Percentiles rank a stretch among this genome's conserved stretches.
These are phyloP conservation scores for Dactylellina cionopaga DNA, from an alignment of 2,329 filamentous ascomycete genomes.

Conservation along the genomic window DNA sequence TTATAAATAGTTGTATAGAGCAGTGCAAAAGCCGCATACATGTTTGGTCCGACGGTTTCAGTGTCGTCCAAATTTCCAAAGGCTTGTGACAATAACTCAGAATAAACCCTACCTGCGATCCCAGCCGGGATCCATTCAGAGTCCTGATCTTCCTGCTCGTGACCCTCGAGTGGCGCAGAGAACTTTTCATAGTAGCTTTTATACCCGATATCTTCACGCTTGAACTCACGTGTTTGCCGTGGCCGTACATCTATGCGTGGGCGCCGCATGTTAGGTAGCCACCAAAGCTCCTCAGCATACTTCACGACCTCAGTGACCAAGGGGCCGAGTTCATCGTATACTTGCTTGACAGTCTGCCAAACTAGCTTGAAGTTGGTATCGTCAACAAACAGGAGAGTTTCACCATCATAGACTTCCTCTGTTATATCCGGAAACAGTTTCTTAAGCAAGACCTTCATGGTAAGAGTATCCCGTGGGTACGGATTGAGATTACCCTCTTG, in stretches of 20 bases:
- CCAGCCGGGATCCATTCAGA: neutral
- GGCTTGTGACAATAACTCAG: neutral
- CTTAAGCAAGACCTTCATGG: constrained; percentile 16
- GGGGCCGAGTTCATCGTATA: constrained; percentile 4
- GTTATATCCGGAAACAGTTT: constrained; percentile 23
- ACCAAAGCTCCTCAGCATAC: neutral
- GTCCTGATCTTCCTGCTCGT: neutral
- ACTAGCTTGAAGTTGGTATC: constrained; percentile 2
- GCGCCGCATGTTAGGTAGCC: neutral
- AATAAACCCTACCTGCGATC: neutral
- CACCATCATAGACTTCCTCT: constrained; percentile 7
- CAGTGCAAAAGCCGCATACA: constrained; percentile 10
- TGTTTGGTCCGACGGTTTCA: neutral
- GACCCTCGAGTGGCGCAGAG: neutral
- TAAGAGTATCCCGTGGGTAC: constrained; percentile 17
- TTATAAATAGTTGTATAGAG: constrained; percentile 5
- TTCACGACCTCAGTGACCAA: neutral
- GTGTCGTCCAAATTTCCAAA: no score
- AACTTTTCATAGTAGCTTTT: constrained; percentile 24
- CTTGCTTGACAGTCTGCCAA: constrained; percentile 8
- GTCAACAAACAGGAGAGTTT: neutral
- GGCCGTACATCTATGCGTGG: neutral
- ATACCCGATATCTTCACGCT: constrained; percentile 9
- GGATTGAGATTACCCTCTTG: constrained; percentile 9
- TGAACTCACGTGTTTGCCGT: constrained; percentile 13